Evolutionary conservation across 2,329 filamentous ascomycete species (phyloP), one percentile per base, ranked within the genome.

Genomic region (Aureobasidium sp.): DNA sequence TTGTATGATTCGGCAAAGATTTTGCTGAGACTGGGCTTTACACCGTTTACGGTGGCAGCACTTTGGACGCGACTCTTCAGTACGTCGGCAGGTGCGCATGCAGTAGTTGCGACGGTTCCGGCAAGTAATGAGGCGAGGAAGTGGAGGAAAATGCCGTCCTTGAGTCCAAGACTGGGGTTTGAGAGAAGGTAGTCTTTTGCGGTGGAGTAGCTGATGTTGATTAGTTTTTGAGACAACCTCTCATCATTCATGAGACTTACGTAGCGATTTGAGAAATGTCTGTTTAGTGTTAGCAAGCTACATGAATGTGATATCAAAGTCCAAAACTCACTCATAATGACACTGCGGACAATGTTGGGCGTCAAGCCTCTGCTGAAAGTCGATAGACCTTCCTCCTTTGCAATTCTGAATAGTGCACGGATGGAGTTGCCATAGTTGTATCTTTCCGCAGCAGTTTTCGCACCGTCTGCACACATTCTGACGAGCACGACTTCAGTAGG

Each of bases 241-340:
- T 14, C 15, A n/a, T 4, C 9, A 14, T 17, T 4, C 17, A 17
- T 3, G 11, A 17, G 7, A 50, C 57, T 49, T 19, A 60, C 57
- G 57, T 60, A 39, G 57, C 57, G n/a, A 60, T 60, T 7, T 60
- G 57, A 17, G 57, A 60, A 19, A 60, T 60, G 57, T 60, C 57
- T 60, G 35, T 19, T 24, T 8, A 22, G 2, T 5, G 12, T 60
- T 50, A 50, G 57, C 19, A 12, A 15, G 19, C 9, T 48, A 44
- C 1, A 12, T 11, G 27, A n/a, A 37, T 9, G 8, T 12, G 1
- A 22, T 4, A 0, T 8, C 31, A 8, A 14, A 14, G 14, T 1
- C 5, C 11, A 39, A 4, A 14, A 59, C 57, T 60, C 14, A 60
- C 57, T 60, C 57, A 60, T 60, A 33, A 60, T 60, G 17, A 60